Conservation (phyloP, 2,329 filamentous ascomycete genomes). For the Beauveria rudraprayagi region DNA sequence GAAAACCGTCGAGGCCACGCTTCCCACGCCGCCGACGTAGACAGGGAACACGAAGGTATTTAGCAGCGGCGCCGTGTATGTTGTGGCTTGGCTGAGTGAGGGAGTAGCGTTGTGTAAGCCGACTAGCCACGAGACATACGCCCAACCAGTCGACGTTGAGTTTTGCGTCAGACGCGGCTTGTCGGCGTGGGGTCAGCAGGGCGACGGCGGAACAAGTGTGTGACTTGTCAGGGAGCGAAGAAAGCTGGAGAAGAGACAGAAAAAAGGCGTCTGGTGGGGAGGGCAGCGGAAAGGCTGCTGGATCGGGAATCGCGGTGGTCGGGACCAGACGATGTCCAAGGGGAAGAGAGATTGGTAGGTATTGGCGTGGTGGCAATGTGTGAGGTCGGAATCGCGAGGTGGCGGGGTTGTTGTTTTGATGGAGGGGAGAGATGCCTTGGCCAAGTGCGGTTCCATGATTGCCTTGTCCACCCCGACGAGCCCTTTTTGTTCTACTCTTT, state of each 20-base stretch:
- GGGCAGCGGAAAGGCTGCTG: background rate
- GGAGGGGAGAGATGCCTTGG: background rate
- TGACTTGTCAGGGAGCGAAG: background rate
- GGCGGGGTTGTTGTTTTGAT: background rate
- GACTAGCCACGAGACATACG: background rate
- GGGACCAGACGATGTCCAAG: background rate
- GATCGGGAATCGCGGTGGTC: background rate
- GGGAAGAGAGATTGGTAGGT: background rate
- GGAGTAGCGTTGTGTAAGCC: background rate
- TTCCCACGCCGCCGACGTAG: background rate
- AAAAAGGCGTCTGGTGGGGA: background rate
- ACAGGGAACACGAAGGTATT: background rate
- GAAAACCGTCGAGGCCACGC: background rate
- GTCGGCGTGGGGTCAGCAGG: constrained; percentile 10
- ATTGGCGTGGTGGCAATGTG: no score
- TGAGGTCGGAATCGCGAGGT: background rate
- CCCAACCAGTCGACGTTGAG: background rate
- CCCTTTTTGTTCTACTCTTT: background rate
- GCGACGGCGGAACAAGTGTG: background rate
- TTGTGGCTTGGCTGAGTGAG: background rate
- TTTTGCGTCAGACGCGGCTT: constrained; percentile 5
- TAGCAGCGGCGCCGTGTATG: background rate
- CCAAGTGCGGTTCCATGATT: background rate
- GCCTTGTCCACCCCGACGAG: constrained; percentile 1
- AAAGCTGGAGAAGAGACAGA: background rate